Percentiles rank a stretch among this genome's conserved stretches.
phyloP scores from a whole-genome alignment of 78 protist species.

The Tieghemostelium lacteum region DNA sequence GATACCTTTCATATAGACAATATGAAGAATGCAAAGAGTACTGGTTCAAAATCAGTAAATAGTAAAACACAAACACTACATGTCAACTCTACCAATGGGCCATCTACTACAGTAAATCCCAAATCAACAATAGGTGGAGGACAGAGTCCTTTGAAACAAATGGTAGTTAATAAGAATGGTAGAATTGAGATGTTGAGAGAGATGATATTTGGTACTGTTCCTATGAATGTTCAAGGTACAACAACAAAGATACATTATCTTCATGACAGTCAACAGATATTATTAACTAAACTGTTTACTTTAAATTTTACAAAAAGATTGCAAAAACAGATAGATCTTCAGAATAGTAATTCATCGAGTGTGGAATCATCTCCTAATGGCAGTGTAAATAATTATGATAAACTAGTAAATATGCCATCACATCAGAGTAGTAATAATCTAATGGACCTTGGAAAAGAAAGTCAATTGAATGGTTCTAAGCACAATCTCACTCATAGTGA shows the following conservation, averaged over 20 bases:
- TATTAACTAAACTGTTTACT: conserved; percentile 54
- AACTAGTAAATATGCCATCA: background rate
- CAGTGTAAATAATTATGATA: background rate
- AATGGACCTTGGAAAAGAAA: background rate
- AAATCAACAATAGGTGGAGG: background rate
- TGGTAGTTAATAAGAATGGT: background rate
- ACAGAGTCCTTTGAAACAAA: background rate
- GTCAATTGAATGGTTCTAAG: background rate
- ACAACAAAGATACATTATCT: conserved; percentile 74
- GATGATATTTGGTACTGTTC: conserved; percentile 80
- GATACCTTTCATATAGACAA: conserved; percentile 60
- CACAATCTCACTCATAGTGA: background rate
- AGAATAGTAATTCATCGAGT: background rate
- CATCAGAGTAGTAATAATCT: background rate
- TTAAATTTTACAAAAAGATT: conserved; percentile 41
- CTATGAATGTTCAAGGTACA: conserved; percentile 62
- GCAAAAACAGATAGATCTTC: conserved; percentile 1
- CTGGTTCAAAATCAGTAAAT: background rate
- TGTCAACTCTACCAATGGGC: background rate
- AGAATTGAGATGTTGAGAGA: conserved; percentile 70
- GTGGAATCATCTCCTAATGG: background rate
- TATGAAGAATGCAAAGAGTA: background rate
- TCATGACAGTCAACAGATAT: conserved; percentile 53
- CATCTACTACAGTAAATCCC: background rate
- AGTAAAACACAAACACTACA: conserved; percentile 4